Evolutionary conservation across 306 rosid genomes (phyloP).

Genomic region (Inga laurina): DNA sequence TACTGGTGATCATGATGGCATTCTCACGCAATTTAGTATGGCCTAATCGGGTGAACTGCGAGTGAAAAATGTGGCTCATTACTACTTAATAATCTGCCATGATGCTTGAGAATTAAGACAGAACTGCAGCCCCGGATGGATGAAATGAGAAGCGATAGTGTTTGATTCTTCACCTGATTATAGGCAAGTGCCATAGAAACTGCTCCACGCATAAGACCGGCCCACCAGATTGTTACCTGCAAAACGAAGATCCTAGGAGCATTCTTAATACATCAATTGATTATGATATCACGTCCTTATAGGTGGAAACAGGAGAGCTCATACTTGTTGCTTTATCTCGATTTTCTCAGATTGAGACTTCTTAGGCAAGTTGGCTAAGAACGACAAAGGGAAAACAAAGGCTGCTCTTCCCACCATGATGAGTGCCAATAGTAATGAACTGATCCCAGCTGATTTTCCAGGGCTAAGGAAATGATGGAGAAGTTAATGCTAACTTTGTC

Average conservation of each 20-base stretch:
- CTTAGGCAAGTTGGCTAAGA: constrained; percentile 81
- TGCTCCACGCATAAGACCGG: constrained; percentile 99
- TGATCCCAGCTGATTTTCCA: constrained; percentile 77
- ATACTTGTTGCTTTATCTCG: constrained; percentile 84
- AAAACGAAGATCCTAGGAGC: constrained; percentile 13
- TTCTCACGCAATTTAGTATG: constrained; percentile 68
- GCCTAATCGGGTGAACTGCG: constrained; percentile 86
- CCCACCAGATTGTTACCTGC: constrained; percentile 98
- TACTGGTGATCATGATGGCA: constrained; percentile 94
- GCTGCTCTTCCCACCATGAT: constrained; percentile 95
- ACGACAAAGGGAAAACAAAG: constrained; percentile 84
- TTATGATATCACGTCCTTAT: neutral
- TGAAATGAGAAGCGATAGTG: constrained; percentile 17
- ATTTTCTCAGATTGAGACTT: constrained; percentile 64
- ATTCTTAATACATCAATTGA: constrained; percentile 3
- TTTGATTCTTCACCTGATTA: constrained; percentile 69
- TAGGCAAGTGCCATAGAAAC: constrained; percentile 97
- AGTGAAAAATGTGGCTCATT: constrained; percentile 4
- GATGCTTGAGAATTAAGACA: neutral
- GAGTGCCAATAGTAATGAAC: constrained; percentile 81
- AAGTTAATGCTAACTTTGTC: constrained; percentile 30
- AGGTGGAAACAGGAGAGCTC: constrained; percentile 27
- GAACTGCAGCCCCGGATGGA: neutral
- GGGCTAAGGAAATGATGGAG: constrained; percentile 54
- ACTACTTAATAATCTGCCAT: neutral